These are phyloP conservation scores for Acmispon strigosus DNA, from an alignment of 306 rosid species.

Conservation along the genomic window DNA sequence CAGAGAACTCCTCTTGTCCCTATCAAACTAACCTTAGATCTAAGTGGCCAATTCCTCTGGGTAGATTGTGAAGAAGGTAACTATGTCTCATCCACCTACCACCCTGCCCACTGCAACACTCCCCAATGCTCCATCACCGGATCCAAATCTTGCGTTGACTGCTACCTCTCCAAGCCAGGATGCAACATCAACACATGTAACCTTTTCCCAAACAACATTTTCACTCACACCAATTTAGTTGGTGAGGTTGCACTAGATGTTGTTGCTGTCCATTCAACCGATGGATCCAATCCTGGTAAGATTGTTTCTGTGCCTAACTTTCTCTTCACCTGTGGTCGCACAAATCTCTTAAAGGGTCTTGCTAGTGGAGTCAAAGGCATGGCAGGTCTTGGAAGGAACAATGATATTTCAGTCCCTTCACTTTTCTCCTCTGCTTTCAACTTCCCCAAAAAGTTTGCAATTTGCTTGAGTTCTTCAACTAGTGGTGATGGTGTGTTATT, in stretches of 20 bases:
- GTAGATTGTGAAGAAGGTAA: slow-evolving; percentile 28
- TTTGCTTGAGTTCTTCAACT: slow-evolving; percentile 34
- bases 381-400: slow-evolving; percentile 34
- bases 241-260: slow-evolving; percentile 31
- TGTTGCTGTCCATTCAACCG: slow-evolving; percentile 27
- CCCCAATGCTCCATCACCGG: slow-evolving; percentile 32
- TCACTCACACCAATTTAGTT: background rate
- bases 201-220: slow-evolving; percentile 22
- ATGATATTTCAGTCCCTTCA: slow-evolving; percentile 22
- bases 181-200: slow-evolving; percentile 37
- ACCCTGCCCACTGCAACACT: slow-evolving; percentile 30
- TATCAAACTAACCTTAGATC: slow-evolving; percentile 35
- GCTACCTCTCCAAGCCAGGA: slow-evolving; percentile 29
- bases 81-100: slow-evolving; percentile 39
- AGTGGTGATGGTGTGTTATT: slow-evolving; percentile 17
- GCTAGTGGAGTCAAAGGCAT: slow-evolving; percentile 36
- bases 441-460: slow-evolving; percentile 28
- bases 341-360: slow-evolving; percentile 26
- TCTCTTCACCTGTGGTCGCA: slow-evolving; percentile 30
- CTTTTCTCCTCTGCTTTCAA: slow-evolving; percentile 28
- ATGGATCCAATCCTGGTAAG: slow-evolving; percentile 21
- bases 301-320: slow-evolving; percentile 11
- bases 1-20: slow-evolving; percentile 52
- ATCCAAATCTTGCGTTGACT: slow-evolving; percentile 4
- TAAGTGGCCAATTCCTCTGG: slow-evolving; percentile 42